Evolutionary conservation across 495 filamentous ascomycete genomes (phyloP).

Genomic region (Neurospora sp.): DNA sequence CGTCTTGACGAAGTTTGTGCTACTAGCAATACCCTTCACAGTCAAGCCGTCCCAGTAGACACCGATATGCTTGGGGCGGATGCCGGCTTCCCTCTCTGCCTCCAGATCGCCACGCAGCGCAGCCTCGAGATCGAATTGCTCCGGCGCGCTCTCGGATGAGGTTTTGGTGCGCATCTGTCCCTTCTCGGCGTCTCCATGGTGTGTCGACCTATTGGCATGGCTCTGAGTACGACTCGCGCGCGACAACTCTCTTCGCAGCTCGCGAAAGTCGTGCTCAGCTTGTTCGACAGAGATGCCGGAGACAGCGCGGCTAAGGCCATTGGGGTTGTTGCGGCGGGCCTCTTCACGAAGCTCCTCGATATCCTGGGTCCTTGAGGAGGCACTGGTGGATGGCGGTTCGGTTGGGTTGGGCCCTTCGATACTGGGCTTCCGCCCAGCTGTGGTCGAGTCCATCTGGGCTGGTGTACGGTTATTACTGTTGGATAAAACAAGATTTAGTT

Average conservation of each 20-base stretch:
- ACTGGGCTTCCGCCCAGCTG: not conserved
- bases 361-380: slow-evolving; percentile 28
- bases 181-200: slow-evolving; percentile 36
- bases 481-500: not conserved
- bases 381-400: slow-evolving; percentile 20
- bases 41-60: slow-evolving; percentile 73
- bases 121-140: slow-evolving; percentile 61
- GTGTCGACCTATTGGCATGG: slow-evolving; percentile 4
- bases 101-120: slow-evolving; percentile 57
- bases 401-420: not conserved
- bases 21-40: slow-evolving; percentile 66
- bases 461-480: not conserved
- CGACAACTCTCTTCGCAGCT: slow-evolving; percentile 64
- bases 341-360: slow-evolving; percentile 35
- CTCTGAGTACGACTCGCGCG: slow-evolving; percentile 33
- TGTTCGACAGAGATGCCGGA: slow-evolving; percentile 56
- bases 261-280: slow-evolving; percentile 68
- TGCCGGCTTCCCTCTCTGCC: slow-evolving; percentile 65
- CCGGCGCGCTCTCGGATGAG: slow-evolving; percentile 36
- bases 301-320: slow-evolving; percentile 36
- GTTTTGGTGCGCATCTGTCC: slow-evolving; percentile 40
- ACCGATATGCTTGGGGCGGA: slow-evolving; percentile 67
- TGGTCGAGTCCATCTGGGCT: not conserved
- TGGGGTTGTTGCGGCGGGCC: slow-evolving; percentile 37
- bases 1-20: slow-evolving; percentile 67